These are phyloP conservation scores for Globisporangium echinulatum DNA, from an alignment of 352 stramenopile genomes.

Conservation along the genomic window DNA sequence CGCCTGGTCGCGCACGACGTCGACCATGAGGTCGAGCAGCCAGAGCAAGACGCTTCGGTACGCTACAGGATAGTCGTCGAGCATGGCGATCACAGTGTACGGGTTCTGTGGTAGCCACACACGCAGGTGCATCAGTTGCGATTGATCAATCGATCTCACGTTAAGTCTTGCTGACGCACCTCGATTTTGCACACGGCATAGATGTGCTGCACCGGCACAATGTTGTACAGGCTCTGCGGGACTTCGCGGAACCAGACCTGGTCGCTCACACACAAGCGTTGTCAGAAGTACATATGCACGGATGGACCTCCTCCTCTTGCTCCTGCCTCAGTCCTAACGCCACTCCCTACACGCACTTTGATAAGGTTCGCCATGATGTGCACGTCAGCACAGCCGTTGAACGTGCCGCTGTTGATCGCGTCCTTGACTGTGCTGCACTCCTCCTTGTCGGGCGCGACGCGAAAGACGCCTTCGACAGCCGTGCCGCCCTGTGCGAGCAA, in stretches of 20 bases:
- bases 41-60: slow-evolving; percentile 50
- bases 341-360: slow-evolving; percentile 29
- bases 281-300: background rate
- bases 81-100: slow-evolving; percentile 21
- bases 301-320: too few relatives aligned
- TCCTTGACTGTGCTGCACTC: slow-evolving; percentile 50
- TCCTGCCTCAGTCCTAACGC: too few relatives aligned
- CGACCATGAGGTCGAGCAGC: slow-evolving; percentile 70
- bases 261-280: background rate
- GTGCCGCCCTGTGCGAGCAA: slow-evolving; percentile 44
- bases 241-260: slow-evolving; percentile 83
- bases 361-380: slow-evolving; percentile 81
- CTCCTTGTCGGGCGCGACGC: slow-evolving; percentile 59
- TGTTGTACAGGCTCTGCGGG: slow-evolving; percentile 60
- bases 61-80: slow-evolving; percentile 29
- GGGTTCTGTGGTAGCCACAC: slow-evolving; percentile 21
- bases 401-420: slow-evolving; percentile 63
- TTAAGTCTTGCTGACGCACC: slow-evolving; percentile 15
- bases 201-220: slow-evolving; percentile 54
- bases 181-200: slow-evolving; percentile 37
- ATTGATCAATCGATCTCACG: too few relatives aligned
- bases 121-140: background rate
- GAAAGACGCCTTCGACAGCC: slow-evolving; percentile 65
- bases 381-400: slow-evolving; percentile 52
- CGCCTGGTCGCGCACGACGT: slow-evolving; percentile 44